Percentiles rank a stretch among this genome's conserved stretches.
phyloP scores from a whole-genome alignment of 2,329 filamentous ascomycete species.

The Ophiostoma piceae region DNA sequence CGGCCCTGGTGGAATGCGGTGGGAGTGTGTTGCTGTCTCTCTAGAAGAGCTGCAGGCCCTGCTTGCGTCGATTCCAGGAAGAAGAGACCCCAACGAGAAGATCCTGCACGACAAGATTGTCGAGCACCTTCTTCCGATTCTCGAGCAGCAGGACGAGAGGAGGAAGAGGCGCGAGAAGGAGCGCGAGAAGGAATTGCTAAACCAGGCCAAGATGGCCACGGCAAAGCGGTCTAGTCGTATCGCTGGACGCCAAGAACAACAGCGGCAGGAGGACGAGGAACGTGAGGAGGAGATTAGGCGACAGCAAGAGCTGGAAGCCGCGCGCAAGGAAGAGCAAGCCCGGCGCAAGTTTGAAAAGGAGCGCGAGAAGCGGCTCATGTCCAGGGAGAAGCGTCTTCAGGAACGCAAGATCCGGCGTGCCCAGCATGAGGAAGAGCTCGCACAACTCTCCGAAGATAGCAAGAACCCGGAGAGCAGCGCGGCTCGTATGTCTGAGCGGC shows the following conservation, averaged over 20 bases:
- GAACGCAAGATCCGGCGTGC: slow-evolving; percentile 80
- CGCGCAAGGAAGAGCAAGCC: slow-evolving; percentile 61
- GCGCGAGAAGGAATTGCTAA: slow-evolving; percentile 72
- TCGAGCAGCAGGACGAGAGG: slow-evolving; percentile 72
- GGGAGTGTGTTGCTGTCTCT: slow-evolving; percentile 86
- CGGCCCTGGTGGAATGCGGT: slow-evolving; percentile 69
- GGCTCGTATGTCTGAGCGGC: slow-evolving; percentile 67
- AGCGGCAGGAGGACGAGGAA: slow-evolving; percentile 65
- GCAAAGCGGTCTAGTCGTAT: slow-evolving; percentile 91
- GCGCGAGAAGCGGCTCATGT: slow-evolving; percentile 72
- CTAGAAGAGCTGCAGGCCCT: slow-evolving; percentile 71
- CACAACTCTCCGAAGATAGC: slow-evolving; percentile 70
- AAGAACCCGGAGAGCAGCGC: slow-evolving; percentile 52
- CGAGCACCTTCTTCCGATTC: slow-evolving; percentile 73
- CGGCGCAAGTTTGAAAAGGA: slow-evolving; percentile 60
- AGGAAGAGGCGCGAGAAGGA: slow-evolving; percentile 64
- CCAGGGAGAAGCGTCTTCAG: slow-evolving; percentile 76
- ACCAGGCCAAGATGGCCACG: slow-evolving; percentile 79
- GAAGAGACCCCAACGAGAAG: slow-evolving; percentile 80
- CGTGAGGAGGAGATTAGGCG: slow-evolving; percentile 65
- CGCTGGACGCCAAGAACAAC: slow-evolving; percentile 72
- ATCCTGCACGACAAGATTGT: slow-evolving; percentile 65
- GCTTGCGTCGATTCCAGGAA: slow-evolving; percentile 65
- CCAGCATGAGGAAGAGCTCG: slow-evolving; percentile 78
- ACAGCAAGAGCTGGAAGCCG: slow-evolving; percentile 58